Conservation (phyloP, 1,284 basidiomycete genomes). For the Salmacisia buchloeana region DNA sequence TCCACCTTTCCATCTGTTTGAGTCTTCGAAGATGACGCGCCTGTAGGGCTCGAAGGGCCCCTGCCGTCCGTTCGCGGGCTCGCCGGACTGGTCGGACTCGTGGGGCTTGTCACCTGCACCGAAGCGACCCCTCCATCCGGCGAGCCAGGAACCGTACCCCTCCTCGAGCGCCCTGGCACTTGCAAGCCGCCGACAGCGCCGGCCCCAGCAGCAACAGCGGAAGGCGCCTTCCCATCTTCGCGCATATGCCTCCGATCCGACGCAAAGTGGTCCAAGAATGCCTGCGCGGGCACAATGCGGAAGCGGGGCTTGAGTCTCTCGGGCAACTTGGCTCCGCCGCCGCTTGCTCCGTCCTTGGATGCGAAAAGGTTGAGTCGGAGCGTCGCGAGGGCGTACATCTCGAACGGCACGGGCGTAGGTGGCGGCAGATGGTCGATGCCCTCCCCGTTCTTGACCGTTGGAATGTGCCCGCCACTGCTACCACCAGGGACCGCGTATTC, state of each 20-base stretch:
- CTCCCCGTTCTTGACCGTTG: not conserved
- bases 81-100: not conserved
- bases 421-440: not conserved
- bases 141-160: slow-evolving; percentile 1
- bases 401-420: slow-evolving; percentile 10
- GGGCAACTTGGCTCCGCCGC: not conserved
- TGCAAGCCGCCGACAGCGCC: slow-evolving; percentile 1
- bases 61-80: not conserved
- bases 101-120: not conserved
- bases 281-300: slow-evolving; percentile 14
- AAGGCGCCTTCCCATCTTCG: not conserved
- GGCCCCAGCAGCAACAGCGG: not conserved
- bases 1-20: not conserved
- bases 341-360: not conserved
- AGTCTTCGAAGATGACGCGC: too few relatives aligned
- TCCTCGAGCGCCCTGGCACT: not conserved
- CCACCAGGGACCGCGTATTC: not conserved
- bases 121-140: not conserved
- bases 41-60: too few relatives aligned
- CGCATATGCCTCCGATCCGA: slow-evolving; percentile 37
- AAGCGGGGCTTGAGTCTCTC: slow-evolving; percentile 16
- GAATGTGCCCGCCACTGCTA: not conserved
- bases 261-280: slow-evolving; percentile 21
- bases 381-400: slow-evolving; percentile 14
- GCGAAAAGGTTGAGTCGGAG: slow-evolving; percentile 10